These are phyloP conservation scores for Avena insularis DNA, from an alignment of 176 grass and related monocot species.

Conservation along the genomic window DNA sequence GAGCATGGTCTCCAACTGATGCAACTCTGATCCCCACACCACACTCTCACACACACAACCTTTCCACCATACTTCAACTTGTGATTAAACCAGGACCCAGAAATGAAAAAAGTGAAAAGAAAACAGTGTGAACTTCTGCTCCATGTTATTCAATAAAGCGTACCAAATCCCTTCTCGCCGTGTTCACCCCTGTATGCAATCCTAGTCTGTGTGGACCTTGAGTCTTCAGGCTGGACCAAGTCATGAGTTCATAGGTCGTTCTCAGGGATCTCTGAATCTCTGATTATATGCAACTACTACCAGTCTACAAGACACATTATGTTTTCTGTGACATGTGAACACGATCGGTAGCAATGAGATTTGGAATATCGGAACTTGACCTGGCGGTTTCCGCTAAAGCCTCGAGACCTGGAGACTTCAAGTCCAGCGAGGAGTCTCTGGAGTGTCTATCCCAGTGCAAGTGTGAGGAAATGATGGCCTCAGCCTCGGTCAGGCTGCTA, in stretches of 20 bases:
- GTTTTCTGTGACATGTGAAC: conserved; percentile 37
- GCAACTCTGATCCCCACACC: not conserved
- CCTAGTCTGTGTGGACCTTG: conserved; percentile 23
- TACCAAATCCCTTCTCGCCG: conserved; percentile 15
- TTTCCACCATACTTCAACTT: conserved; percentile 47
- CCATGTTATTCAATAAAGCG: conserved; percentile 45
- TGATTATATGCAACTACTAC: not conserved
- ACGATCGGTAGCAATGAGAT: not conserved
- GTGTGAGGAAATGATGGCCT: conserved; percentile 22
- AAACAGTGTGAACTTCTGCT: conserved; percentile 25
- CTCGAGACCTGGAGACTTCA: conserved; percentile 44
- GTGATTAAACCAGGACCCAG: conserved; percentile 31
- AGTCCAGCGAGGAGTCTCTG: conserved; percentile 23
- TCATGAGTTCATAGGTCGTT: conserved; percentile 19
- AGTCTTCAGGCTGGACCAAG: conserved; percentile 29
- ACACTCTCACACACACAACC: not conserved
- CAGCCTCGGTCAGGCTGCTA: conserved; percentile 30
- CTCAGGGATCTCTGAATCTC: conserved; percentile 8
- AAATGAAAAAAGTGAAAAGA: conserved; percentile 1
- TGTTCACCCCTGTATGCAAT: not conserved
- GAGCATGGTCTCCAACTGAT: conserved; percentile 98
- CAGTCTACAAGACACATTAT: not conserved
- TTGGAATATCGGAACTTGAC: conserved; percentile 40
- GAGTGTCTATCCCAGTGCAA: not conserved
- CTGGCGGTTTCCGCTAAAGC: not conserved